Conservation (phyloP, 1,284 basidiomycete genomes). For the Trametes polyzona region DNA sequence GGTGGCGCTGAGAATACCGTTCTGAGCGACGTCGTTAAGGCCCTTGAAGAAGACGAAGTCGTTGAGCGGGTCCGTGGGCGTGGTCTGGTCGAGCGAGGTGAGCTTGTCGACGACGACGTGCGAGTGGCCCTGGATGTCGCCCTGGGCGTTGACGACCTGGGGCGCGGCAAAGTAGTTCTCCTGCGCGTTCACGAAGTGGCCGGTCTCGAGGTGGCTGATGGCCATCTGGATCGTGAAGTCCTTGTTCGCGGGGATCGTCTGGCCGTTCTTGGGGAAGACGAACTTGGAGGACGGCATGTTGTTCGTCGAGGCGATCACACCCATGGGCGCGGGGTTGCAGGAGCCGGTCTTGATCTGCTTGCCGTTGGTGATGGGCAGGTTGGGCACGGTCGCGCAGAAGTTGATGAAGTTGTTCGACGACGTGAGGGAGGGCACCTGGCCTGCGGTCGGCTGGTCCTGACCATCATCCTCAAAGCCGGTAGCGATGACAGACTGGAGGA, state of each 20-base stretch:
- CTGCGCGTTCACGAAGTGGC: constrained; percentile 57
- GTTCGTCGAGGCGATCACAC: constrained; percentile 44
- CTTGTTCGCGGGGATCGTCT: constrained; percentile 44
- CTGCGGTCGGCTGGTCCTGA: constrained; percentile 46
- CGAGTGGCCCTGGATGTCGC: constrained; percentile 57
- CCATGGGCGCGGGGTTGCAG: constrained; percentile 44
- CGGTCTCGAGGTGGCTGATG: constrained; percentile 50
- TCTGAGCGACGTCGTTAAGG: constrained; percentile 49
- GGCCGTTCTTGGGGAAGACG: constrained; percentile 47
- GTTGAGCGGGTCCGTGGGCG: constrained; percentile 53
- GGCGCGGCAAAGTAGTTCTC: constrained; percentile 62
- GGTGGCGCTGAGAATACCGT: constrained; percentile 55
- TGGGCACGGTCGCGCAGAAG: constrained; percentile 50
- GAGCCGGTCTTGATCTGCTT: constrained; percentile 35
- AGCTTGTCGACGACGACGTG: constrained; percentile 70
- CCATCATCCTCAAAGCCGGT: constrained; percentile 55
- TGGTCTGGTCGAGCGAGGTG: constrained; percentile 53
- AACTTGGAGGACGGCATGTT: constrained; percentile 59
- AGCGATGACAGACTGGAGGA: constrained; percentile 58
- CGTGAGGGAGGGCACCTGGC: constrained; percentile 51
- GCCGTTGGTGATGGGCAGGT: constrained; percentile 36
- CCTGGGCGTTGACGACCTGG: constrained; percentile 57
- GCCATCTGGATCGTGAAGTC: constrained; percentile 56
- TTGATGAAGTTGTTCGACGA: constrained; percentile 63
- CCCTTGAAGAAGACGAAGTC: constrained; percentile 75